phyloP scores from a whole-genome alignment of 2,329 filamentous ascomycete species.

The Botrytis aclada region DNA sequence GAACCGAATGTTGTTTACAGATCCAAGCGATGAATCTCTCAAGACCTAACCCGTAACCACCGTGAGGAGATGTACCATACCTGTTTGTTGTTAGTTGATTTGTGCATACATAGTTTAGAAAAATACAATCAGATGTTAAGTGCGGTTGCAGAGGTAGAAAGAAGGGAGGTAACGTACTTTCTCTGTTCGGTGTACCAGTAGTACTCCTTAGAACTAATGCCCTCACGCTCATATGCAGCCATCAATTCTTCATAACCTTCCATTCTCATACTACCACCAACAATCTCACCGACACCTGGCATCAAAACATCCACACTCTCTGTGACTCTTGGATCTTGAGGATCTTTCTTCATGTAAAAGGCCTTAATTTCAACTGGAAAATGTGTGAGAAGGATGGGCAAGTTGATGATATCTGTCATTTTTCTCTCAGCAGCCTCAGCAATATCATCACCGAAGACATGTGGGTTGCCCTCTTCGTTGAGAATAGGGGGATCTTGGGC shows the following conservation, averaged over 20 bases:
- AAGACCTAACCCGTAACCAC: conserved; percentile 80
- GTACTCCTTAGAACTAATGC: conserved; percentile 79
- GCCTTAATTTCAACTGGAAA: conserved; percentile 98
- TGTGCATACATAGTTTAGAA: background rate
- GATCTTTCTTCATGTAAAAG: conserved; percentile 97
- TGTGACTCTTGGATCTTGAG: conserved; percentile 75
- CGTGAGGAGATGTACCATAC: conserved; percentile 85
- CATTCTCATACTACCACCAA: conserved; percentile 96
- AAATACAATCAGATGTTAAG: too few relatives aligned
- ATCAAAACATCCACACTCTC: conserved; percentile 84
- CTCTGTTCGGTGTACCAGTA: conserved; percentile 97
- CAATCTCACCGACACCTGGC: conserved; percentile 96
- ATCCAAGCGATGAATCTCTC: conserved; percentile 71
- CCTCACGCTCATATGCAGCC: conserved; percentile 81
- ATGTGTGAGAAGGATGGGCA: conserved; percentile 92
- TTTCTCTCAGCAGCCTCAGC: conserved; percentile 93
- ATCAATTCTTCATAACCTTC: conserved; percentile 86
- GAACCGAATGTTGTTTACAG: conserved; percentile 61
- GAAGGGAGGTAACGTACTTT: conserved; percentile 60
- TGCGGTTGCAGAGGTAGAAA: background rate
- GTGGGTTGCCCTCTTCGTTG: conserved; percentile 88
- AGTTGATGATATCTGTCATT: conserved; percentile 97
- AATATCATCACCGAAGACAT: conserved; percentile 95
- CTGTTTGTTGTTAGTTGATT: conserved; percentile 42
- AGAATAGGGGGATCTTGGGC: conserved; percentile 75